Conservation (phyloP, 371 early-diverging fungal species). For the Nematocida minor region DNA sequence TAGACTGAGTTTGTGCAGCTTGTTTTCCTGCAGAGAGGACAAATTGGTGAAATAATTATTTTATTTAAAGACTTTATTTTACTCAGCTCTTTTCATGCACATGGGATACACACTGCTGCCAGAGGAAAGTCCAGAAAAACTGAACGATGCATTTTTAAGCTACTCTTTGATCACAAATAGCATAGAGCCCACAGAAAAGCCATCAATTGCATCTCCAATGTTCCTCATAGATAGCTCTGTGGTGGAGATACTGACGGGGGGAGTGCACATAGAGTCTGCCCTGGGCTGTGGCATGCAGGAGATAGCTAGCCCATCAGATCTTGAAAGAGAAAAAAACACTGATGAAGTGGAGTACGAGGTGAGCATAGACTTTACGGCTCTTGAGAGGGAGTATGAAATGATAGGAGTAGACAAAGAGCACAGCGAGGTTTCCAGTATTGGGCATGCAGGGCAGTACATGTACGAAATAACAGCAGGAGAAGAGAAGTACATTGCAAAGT, state of each 20-base stretch:
- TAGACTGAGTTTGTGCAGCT: too few species aligned
- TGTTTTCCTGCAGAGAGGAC: too few species aligned
- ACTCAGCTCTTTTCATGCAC: background rate
- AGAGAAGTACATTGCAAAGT: background rate
- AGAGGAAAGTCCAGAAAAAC: background rate
- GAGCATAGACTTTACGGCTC: background rate
- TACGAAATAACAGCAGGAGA: background rate
- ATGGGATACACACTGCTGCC: constrained; percentile 6
- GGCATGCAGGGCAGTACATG: background rate
- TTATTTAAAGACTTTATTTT: background rate
- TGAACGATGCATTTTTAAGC: background rate
- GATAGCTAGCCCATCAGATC: background rate
- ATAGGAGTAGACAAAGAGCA: constrained; percentile 9
- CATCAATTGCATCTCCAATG: background rate
- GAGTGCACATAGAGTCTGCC: background rate
- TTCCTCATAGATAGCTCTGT: background rate
- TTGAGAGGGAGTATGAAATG: background rate
- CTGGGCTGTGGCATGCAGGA: background rate
- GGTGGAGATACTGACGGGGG: background rate
- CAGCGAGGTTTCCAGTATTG: background rate
- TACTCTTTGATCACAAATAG: background rate
- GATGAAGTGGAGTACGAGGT: constrained; percentile 4
- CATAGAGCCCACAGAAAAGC: background rate
- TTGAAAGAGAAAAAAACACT: background rate
- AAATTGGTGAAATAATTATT: background rate